A percentile compares a stretch with the other conserved stretches of the same genome.
phyloP scores from a whole-genome alignment of 2,329 filamentous ascomycete genomes.

The Aspergillus costaricaensis region DNA sequence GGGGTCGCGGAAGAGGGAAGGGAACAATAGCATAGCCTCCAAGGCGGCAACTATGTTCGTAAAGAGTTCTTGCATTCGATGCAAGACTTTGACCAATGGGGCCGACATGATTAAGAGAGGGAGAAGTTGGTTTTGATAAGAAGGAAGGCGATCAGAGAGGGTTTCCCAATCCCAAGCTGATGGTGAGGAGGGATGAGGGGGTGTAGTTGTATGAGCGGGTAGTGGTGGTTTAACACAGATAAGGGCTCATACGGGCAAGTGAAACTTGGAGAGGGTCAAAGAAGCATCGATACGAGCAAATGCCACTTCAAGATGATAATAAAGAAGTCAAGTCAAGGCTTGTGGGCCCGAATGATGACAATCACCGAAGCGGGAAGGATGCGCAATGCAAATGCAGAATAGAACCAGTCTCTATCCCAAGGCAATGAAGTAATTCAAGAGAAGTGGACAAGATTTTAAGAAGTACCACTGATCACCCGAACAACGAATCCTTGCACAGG shows the following conservation, averaged over 20 bases:
- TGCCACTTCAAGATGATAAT: slow-evolving; percentile 8
- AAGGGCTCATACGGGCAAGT: slow-evolving; percentile 15
- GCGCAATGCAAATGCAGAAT: neutral
- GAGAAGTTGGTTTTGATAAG: neutral
- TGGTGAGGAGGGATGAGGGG: neutral
- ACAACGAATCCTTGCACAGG: slow-evolving; percentile 13
- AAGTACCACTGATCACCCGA: slow-evolving; percentile 23
- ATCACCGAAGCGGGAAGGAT: neutral
- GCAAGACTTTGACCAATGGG: slow-evolving; percentile 42
- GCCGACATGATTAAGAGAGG: slow-evolving; percentile 33
- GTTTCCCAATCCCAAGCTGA: slow-evolving; percentile 1
- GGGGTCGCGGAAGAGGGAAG: slow-evolving; percentile 39
- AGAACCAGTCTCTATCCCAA: slow-evolving; percentile 5
- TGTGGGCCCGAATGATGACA: neutral
- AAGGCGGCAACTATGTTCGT: slow-evolving; percentile 42
- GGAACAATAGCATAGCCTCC: slow-evolving; percentile 45
- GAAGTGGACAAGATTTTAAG: slow-evolving; percentile 21
- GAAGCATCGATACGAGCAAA: slow-evolving; percentile 10
- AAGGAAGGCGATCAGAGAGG: neutral
- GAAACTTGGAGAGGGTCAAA: slow-evolving; percentile 15
- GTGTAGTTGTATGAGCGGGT: slow-evolving; percentile 6
- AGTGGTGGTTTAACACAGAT: slow-evolving; percentile 14
- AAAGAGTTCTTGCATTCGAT: slow-evolving; percentile 45
- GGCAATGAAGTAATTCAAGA: slow-evolving; percentile 18
- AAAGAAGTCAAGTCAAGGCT: neutral